Evolutionary conservation across 2,329 filamentous ascomycete genomes (phyloP), one percentile per base, ranked within the genome.

Genomic region (Monilinia aucupariae): DNA sequence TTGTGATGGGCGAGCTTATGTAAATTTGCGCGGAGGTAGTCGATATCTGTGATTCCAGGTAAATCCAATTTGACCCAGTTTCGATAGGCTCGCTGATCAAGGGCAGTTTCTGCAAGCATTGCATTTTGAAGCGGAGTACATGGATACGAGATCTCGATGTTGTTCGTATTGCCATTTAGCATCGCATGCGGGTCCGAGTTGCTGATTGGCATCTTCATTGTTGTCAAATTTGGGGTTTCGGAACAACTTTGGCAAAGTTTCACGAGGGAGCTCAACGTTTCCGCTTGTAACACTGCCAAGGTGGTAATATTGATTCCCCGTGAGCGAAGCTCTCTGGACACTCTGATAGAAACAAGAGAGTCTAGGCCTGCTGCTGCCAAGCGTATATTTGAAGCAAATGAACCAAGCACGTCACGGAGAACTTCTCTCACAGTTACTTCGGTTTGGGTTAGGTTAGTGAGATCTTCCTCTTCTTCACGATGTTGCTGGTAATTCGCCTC

Each of bases 51-150:
- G 39, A 78, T 70, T 0, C 69, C 65, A 0, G 73, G 51, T 0
- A 79, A 72, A 13, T 83, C 77, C 1, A 96, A 73, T 68, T 89
- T 82, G 13, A 94, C 77, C 78, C 86, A 87, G 69, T 96, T 97
- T 75, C 88, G 89, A 72, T 97, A 96, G 9, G 86, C 80, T 53
- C 75, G 76, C 2, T 79, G 67, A 64, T 86, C 78, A 22, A 77
- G 79, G 3, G 80, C 75, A 0, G 90, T 92, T 75, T 96, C 91
- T 0, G 84, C 80, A 20, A 96, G 79, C 91, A 96, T 96, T 1
- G 90, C 86, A 22, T 82, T 77, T 70, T 97, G 92, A 12, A 94
- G 78, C 17, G 86, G 81, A 4, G 87, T 92, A 72, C 90, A 94
- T 5, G 81, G 81, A 22, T 82, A 70, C 5, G 84, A 73, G 7